Evolutionary conservation across 1,139 yeast species (phyloP), one percentile per base, ranked within the genome.

Genomic region (Magnusiomyces fungicola): DNA sequence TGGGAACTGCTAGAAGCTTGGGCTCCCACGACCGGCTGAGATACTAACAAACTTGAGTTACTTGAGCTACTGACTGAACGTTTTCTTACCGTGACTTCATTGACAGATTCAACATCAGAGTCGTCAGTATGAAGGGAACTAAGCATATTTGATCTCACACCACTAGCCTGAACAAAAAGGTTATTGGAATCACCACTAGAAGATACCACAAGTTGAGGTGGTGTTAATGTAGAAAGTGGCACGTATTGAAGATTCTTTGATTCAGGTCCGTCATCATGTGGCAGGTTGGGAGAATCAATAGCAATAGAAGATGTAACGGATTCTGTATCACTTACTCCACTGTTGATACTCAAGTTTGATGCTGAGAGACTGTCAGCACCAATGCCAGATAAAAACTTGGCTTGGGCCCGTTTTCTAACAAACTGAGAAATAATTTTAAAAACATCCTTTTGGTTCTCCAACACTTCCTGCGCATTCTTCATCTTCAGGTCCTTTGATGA

Each of bases 211-310:
- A n/a, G n/a, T n/a, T n/a, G n/a, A n/a, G n/a, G n/a, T n/a, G n/a
- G n/a, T n/a, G n/a, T n/a, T n/a, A n/a, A n/a, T n/a, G n/a, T n/a
- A 27, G 10, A 27, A 27, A 27, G 30, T 27, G 30, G 7, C 7
- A 7, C 12, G 30, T 27, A 7, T 27, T 27, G 10, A 7, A 27
- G 12, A 27, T 12, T 27, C 10, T 12, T 12, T 68, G 70, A 72
- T 7, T 81, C 53, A 30, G 37, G 16, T 36, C 54, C 58, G 12
- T 49, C 81, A 37, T 54, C 55, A 27, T 27, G 7, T 7, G 30
- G 10, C 37, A 34, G 10, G 47, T 27, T 27, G 12, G 30, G 10
- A 12, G 30, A 27, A 27, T 27, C 30, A 12, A 27, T 12, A 27
- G 30, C 30, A 12, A 7, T 7, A 27, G 7, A 7, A 12, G 30